Percentiles rank a stretch among this genome's conserved stretches.
phyloP scores from a whole-genome alignment of 2,329 filamentous ascomycete genomes.

The Sporothrix dimorphospora region DNA sequence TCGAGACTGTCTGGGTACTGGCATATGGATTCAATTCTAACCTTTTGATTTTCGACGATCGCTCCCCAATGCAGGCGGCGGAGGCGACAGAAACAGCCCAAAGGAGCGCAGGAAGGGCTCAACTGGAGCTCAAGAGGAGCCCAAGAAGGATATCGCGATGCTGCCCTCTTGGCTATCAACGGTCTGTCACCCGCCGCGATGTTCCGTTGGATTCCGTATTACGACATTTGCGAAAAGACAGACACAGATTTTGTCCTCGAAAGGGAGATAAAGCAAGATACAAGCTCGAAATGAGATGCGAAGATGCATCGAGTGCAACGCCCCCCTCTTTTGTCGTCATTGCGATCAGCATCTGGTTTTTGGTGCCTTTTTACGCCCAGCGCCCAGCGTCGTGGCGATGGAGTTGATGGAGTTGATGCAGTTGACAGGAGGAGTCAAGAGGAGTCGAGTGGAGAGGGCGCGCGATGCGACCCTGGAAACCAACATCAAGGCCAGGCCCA shows the following conservation, averaged over 20 bases:
- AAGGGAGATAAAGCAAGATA: not conserved
- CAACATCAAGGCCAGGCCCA: not conserved
- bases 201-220: not conserved
- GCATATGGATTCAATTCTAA: not conserved
- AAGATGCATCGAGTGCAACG: conserved; percentile 4
- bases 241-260: not conserved
- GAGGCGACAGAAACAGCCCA: no score
- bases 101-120: no score
- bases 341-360: conserved; percentile 8
- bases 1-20: not conserved
- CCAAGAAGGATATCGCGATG: not conserved
- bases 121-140: not conserved
- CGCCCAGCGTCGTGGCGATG: no score
- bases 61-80: not conserved
- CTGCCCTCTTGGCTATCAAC: not conserved
- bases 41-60: not conserved
- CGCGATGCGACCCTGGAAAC: not conserved
- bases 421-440: no score
- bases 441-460: no score
- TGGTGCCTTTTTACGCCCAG: no score
- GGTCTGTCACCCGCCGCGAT: not conserved
- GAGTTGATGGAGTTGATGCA: not conserved
- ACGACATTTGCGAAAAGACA: not conserved
- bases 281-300: not conserved
- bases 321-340: conserved; percentile 23